Base-by-base conservation (phyloP, 1,139 yeast genomes). In the Petasospora fabianii region DNA sequence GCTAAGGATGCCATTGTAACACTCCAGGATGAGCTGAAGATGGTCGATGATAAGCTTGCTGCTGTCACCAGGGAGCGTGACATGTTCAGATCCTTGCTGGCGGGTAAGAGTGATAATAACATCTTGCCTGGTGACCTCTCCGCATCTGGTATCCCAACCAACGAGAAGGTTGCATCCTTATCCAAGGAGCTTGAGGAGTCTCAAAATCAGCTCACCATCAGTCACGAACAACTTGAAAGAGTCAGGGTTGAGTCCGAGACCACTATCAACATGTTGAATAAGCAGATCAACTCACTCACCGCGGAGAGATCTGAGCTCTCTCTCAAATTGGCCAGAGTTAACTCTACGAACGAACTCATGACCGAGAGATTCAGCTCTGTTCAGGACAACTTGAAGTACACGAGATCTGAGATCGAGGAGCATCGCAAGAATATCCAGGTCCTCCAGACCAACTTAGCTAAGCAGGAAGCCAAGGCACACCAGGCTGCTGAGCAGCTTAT, bases 1-100 rank as follows among this genome's bases (percentile, higher is more conserved):
- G 96, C 96, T 3, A 79, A 79, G 44, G 80, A 80, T 34, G 92
- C 95, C 1, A 83, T 90, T 32, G 60, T 75, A 27, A 71, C 79
- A 3, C 65, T 90, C 39, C 80, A 84, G 56, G 73, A 77, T 10
- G 84, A 84, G 48, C 62, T 84, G 31, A 69, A 71, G 20, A 65
- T 72, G 27, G 54, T 76, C 16, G 72, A 72, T 43, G 57, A 70
- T 5, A 77, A 73, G 49, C 61, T 75, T 32, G 74, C 69, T 7
- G 73, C 85, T 1, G 71, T 75, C 6, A 62, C 70, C 4, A 71
- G 76, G 43, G 92, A 84, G 55, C 68, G 86, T 43, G 94, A 85
- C 53, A 74, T 78, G 62, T 69, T 83, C 58, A 66, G 81, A 58
- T 55, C 71, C 0, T 60, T 75, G 53, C 51, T 62, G 6, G 50